phyloP scores from a whole-genome alignment of 2,329 filamentous ascomycete species.

The Capronia epimyces region DNA sequence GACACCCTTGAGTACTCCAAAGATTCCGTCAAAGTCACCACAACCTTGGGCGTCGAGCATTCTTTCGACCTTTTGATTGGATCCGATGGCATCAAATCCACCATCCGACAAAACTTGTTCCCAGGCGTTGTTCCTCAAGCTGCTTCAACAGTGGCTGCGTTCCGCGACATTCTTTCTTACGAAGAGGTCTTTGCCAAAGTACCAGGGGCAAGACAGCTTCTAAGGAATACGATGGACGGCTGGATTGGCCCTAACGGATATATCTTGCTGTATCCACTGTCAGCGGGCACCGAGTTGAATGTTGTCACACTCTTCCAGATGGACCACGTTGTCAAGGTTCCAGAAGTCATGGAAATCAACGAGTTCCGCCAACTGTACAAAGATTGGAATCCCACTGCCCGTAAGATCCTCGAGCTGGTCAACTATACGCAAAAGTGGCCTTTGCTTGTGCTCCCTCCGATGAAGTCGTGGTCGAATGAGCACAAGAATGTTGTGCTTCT shows the following conservation, averaged over 20 bases:
- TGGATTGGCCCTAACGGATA: slow-evolving; percentile 26
- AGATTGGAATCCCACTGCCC: slow-evolving; percentile 18
- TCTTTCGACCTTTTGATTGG: slow-evolving; percentile 38
- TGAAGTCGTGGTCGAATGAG: slow-evolving; percentile 40
- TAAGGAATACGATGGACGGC: slow-evolving; percentile 24
- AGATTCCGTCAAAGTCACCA: slow-evolving; percentile 16
- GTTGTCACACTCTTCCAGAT: slow-evolving; percentile 24
- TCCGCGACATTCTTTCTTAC: slow-evolving; percentile 44
- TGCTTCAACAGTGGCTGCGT: slow-evolving; percentile 43
- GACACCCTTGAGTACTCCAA: slow-evolving; percentile 30
- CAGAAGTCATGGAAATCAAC: slow-evolving; percentile 19
- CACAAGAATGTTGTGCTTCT: slow-evolving; percentile 43
- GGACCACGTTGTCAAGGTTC: slow-evolving; percentile 19
- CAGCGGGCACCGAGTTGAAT: slow-evolving; percentile 24
- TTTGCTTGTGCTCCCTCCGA: slow-evolving; percentile 41
- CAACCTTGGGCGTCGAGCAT: slow-evolving; percentile 29
- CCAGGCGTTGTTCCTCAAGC: slow-evolving; percentile 39
- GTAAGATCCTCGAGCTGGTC: slow-evolving; percentile 19
- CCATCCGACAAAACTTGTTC: slow-evolving; percentile 38
- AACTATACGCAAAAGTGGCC: slow-evolving; percentile 44
- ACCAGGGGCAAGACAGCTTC: slow-evolving; percentile 20
- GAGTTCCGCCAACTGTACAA: slow-evolving; percentile 21
- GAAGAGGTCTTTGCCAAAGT: slow-evolving; percentile 34
- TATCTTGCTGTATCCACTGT: slow-evolving; percentile 25
- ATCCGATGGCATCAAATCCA: slow-evolving; percentile 41